Base-by-base conservation (phyloP, 495 filamentous ascomycete genomes). In the Daldinia concentrica region DNA sequence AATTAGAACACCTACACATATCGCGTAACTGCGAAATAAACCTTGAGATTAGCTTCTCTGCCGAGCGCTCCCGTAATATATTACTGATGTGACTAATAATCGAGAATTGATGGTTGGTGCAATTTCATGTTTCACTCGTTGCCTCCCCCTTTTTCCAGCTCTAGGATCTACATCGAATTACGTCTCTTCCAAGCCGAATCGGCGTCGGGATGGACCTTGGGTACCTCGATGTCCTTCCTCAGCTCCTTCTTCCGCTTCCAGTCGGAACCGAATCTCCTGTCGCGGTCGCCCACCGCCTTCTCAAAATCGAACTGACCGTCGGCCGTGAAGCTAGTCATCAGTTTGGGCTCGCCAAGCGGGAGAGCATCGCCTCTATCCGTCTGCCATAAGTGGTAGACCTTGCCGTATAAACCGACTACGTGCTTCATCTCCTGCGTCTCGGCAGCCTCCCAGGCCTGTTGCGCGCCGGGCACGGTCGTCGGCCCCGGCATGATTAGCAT, bases 371-470 rank as follows among this genome's bases (percentile, higher is more conserved):
- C 93, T n/a, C 88, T 82, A 76, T 96, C 92, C 29, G 90, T 86
- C 84, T 96, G 92, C 93, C 93, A 97, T 57, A 95, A 81, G 75
- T 94, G 93, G 80, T 90, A 97, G n/a, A 90, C 88, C 79, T 97
- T 96, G n/a, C 93, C 93, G 68, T 97, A 97, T 6, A 95, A 72
- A 14, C 83, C 78, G 2, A 90, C 75, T 7, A 95, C 81, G 66
- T 92, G 83, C 70, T 89, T 82, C 93, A 97, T 95, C 81, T 94
- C 92, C 24, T 86, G 85, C 9, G 84, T 92, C 83, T 97, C 93
- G 22, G 91, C 91, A 15, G 77, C 79, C 62, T 95, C 91, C 93
- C 93, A 96, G 0, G 75, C 84, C 14, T 69, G 73, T 0, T 77
- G 69, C 1, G 79, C 79, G 2, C 89, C 89, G 1, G 92, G 78